Percentiles rank a stretch among this genome's conserved stretches.
These are phyloP conservation scores for Pleurotus djamor DNA, from an alignment of 768 basidiomycete species.

Conservation along the genomic window DNA sequence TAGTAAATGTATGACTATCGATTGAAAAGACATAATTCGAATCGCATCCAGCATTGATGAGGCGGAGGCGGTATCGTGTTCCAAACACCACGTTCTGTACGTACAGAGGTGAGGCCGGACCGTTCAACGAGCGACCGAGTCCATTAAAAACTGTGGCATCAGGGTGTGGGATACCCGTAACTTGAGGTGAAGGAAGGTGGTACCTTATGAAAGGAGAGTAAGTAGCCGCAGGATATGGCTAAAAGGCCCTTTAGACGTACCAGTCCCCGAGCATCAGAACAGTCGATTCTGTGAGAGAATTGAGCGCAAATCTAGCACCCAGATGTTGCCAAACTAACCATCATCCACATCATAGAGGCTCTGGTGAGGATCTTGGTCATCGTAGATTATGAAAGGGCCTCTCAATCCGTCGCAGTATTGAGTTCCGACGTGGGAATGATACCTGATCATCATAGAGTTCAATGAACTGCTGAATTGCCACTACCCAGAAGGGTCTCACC, in stretches of 20 bases:
- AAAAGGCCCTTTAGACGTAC: neutral
- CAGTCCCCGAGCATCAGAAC: neutral
- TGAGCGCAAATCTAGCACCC: constrained; percentile 15
- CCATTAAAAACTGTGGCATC: constrained; percentile 29
- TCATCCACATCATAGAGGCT: constrained; percentile 23
- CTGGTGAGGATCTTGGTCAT: constrained; percentile 27
- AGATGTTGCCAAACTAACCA: constrained; percentile 9
- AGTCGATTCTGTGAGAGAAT: constrained; percentile 11
- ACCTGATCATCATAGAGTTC: constrained; percentile 7
- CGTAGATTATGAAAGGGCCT: constrained; percentile 34
- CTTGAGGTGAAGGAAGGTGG: neutral
- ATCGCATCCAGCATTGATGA: constrained; percentile 44
- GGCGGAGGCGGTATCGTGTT: constrained; percentile 45
- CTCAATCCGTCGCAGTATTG: constrained; percentile 39
- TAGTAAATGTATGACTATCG: constrained; percentile 40
- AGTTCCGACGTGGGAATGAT: constrained; percentile 31
- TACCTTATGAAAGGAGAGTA: neutral
- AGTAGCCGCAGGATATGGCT: neutral
- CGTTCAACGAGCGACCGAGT: constrained; percentile 38
- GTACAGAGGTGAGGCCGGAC: constrained; percentile 29
- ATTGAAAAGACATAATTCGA: constrained; percentile 42
- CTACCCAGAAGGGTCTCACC: constrained; percentile 10
- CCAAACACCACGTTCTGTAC: constrained; percentile 34
- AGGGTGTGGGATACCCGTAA: constrained; percentile 3
- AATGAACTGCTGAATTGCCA: neutral